Evolutionary conservation across 768 basidiomycete species (phyloP), one percentile per base, ranked within the genome.

Genomic region (Kockovaella imperatae): DNA sequence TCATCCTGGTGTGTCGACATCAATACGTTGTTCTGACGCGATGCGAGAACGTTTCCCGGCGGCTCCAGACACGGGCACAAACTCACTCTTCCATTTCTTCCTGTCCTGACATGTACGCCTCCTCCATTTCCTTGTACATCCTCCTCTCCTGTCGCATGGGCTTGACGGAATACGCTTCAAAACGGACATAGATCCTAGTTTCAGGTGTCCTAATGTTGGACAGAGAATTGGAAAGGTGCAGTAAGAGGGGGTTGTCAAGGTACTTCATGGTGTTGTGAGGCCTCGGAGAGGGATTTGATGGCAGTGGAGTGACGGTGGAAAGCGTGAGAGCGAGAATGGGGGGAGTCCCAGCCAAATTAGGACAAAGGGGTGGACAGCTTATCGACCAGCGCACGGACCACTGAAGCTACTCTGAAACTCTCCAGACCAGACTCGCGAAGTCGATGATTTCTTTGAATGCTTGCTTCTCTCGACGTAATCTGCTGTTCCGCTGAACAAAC

Each of bases 151-250:
- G 84, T 60, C 87, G 86, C 72, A 95, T 84, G 72, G 90, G 84
- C 79, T 99, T 99, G 79, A 88, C 90, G 66, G 85, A 87, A 77
- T 96, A 99, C 0, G 88, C 91, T 73, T 96, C 93, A 72, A 97
- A 83, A 57, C 89, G 80, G 36, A 87, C 88, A 73, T 87, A 83
- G 5, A 93, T 87, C 4, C 82, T 79, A 71, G 87, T 87, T 72
- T 73, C 71, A 8, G 62, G 53, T 3, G 60, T 54, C 2, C 53
- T 49, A 35, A 90, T 86, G 40, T 84, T 80, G 10, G 88, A 86
- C 40, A 91, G 82, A 14, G 82, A 79, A 64, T 83, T 80, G 0
- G 84, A 81, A 49, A 95, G 80, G 45, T 78, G 78, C 11, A 83
- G 80, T 3, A 91, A 76, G 35, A 83, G 80, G n/a, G 86, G 84